Percentiles rank a stretch among this genome's conserved stretches.
These are phyloP conservation scores for Durio zibethinus DNA, from an alignment of 345 rosid genomes.

Conservation along the genomic window DNA sequence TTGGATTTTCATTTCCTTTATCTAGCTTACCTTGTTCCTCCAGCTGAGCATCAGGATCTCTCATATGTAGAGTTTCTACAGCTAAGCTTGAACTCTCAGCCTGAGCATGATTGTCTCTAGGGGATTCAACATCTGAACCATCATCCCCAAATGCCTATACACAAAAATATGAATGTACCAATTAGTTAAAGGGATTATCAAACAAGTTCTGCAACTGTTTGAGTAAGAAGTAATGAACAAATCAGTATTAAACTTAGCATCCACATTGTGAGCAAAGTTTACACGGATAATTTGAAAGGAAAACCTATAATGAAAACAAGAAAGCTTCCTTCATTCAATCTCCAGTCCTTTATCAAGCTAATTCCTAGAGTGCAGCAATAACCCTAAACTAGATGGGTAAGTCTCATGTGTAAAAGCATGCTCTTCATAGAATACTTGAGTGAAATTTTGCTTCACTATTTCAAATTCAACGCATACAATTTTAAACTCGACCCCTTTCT, in stretches of 20 bases:
- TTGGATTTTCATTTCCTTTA: slow-evolving; percentile 48
- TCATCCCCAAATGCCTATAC: slow-evolving; percentile 82
- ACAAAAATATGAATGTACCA: slow-evolving; percentile 13
- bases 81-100: slow-evolving; percentile 44
- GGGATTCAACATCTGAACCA: slow-evolving; percentile 75
- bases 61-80: slow-evolving; percentile 35
- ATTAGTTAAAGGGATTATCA: slow-evolving; percentile 1
- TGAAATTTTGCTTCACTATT: neutral
- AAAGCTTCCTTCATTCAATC: slow-evolving; percentile 1
- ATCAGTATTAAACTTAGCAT: neutral
- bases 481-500: neutral
- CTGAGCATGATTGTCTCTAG: slow-evolving; percentile 43
- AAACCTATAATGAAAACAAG: neutral
- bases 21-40: slow-evolving; percentile 57
- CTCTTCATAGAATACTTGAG: neutral
- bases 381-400: neutral
- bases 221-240: neutral
- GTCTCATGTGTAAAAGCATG: neutral
- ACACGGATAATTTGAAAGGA: neutral
- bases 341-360: neutral
- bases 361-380: neutral
- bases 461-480: neutral
- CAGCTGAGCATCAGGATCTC: slow-evolving; percentile 42
- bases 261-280: neutral
- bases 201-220: neutral